Conservation (phyloP, 768 basidiomycete species). For the Russula olivacea region DNA sequence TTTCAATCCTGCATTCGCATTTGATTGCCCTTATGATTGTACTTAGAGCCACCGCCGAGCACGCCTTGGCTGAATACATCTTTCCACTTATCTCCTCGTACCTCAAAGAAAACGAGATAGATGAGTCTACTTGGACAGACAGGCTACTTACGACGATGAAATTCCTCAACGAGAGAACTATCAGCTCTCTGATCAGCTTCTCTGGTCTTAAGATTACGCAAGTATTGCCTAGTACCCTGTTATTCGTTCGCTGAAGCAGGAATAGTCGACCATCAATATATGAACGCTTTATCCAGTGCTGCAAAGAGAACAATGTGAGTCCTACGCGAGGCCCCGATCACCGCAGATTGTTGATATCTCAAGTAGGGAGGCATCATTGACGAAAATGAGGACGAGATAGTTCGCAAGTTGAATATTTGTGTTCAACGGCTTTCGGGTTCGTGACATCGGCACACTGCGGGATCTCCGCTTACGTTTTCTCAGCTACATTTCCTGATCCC, state of each 20-base stretch:
- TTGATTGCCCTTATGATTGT: neutral
- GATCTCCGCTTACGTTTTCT: neutral
- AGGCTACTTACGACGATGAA: conserved; percentile 67
- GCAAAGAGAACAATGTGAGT: conserved; percentile 79
- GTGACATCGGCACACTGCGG: conserved; percentile 26
- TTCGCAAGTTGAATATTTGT: conserved; percentile 46
- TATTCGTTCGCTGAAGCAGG: conserved; percentile 4
- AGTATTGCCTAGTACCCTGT: conserved; percentile 28
- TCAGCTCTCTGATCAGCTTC: conserved; percentile 52
- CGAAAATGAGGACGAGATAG: conserved; percentile 62
- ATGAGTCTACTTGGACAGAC: conserved; percentile 85
- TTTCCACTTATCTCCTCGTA: conserved; percentile 64
- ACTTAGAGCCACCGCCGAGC: conserved; percentile 54
- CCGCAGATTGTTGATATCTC: conserved; percentile 7
- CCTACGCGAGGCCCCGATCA: conserved; percentile 1
- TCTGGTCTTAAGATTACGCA: conserved; percentile 61
- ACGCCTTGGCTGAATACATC: conserved; percentile 65
- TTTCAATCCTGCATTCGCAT: neutral
- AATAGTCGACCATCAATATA: conserved; percentile 62
- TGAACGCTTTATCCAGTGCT: conserved; percentile 64
- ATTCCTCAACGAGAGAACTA: conserved; percentile 52
- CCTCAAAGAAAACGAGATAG: conserved; percentile 48
- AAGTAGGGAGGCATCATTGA: conserved; percentile 85
- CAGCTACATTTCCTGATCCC: conserved; percentile 59
- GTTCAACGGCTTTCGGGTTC: conserved; percentile 58